phyloP scores from a whole-genome alignment of 1,284 basidiomycete species.

The Trichosporon faecale region DNA sequence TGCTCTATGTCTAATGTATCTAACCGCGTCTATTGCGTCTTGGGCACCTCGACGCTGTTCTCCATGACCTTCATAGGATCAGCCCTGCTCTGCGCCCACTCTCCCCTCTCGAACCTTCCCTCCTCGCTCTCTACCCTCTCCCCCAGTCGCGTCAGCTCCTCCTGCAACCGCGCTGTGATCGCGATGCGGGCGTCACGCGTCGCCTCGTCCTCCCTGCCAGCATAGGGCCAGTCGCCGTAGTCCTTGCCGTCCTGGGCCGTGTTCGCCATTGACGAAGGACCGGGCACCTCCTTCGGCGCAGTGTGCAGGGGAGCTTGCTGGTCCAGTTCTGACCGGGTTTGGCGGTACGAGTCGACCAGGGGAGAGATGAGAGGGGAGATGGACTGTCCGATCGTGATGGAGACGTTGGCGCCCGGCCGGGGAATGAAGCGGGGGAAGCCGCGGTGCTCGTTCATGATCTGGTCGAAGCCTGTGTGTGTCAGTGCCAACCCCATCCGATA shows the following conservation, averaged over 20 bases:
- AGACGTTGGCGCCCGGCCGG: constrained; percentile 41
- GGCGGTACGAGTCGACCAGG: constrained; percentile 41
- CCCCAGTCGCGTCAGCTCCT: constrained; percentile 40
- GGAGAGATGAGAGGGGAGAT: constrained; percentile 43
- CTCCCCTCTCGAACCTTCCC: constrained; percentile 43
- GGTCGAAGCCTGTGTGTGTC: constrained; percentile 66
- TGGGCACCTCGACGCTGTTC: not conserved
- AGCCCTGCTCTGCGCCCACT: constrained; percentile 41
- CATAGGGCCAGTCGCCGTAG: constrained; percentile 12
- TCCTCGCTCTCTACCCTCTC: constrained; percentile 44
- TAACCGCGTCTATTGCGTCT: not conserved
- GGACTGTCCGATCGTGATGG: constrained; percentile 47
- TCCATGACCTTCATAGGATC: not conserved
- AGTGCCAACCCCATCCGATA: too few species aligned
- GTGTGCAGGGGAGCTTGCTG: constrained; percentile 11
- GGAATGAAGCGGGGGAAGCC: constrained; percentile 43
- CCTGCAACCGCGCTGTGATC: constrained; percentile 38
- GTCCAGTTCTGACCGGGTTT: not conserved
- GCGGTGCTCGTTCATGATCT: constrained; percentile 82
- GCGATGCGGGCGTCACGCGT: constrained; percentile 30
- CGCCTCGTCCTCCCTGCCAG: constrained; percentile 22
- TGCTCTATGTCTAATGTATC: not conserved
- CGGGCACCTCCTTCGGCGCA: constrained; percentile 36
- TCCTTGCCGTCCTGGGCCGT: constrained; percentile 24
- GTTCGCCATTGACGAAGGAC: constrained; percentile 29